Conservation (phyloP, 2,329 filamentous ascomycete genomes). For the Dactylellina haptotyla region DNA sequence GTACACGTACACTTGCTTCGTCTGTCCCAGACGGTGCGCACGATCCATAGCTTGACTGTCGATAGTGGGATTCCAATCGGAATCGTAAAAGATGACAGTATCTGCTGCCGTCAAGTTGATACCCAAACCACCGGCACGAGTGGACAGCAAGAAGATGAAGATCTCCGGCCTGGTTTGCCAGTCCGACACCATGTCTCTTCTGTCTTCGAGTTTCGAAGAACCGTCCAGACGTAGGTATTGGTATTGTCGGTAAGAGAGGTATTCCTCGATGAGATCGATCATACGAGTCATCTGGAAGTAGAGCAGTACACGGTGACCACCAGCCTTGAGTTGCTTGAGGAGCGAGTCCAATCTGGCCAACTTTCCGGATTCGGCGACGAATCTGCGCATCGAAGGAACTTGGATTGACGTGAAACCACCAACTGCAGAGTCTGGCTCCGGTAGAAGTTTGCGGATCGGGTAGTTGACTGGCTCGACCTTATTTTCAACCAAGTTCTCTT, state of each 20-base stretch:
- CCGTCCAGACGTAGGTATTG: slow-evolving; percentile 97
- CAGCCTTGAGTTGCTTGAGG: slow-evolving; percentile 87
- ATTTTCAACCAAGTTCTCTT: slow-evolving; percentile 77
- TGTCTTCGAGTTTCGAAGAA: slow-evolving; percentile 95
- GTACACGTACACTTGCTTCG: slow-evolving; percentile 94
- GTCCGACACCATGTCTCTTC: slow-evolving; percentile 93
- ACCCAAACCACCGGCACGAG: slow-evolving; percentile 94
- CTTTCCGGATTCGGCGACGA: slow-evolving; percentile 97
- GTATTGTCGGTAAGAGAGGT: slow-evolving; percentile 98
- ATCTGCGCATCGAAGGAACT: slow-evolving; percentile 95
- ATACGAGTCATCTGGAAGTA: slow-evolving; percentile 99
- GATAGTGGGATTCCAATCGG: slow-evolving; percentile 98
- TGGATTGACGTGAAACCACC: slow-evolving; percentile 87
- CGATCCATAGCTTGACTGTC: slow-evolving; percentile 99
- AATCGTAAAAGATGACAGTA: slow-evolving; percentile 99
- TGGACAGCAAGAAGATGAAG: slow-evolving; percentile 95
- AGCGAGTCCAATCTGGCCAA: slow-evolving; percentile 89
- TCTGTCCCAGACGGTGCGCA: slow-evolving; percentile 93
- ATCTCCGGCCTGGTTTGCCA: slow-evolving; percentile 96
- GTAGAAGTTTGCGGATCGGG: slow-evolving; percentile 74
- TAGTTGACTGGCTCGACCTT: slow-evolving; percentile 74
- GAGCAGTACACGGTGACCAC: slow-evolving; percentile 88
- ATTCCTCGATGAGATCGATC: slow-evolving; percentile 99
- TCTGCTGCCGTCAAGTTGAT: slow-evolving; percentile 97
- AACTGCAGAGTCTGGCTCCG: slow-evolving; percentile 81